Evolutionary conservation across 1,284 basidiomycete species (phyloP).

Genomic region (Papiliotrema fonsecae): DNA sequence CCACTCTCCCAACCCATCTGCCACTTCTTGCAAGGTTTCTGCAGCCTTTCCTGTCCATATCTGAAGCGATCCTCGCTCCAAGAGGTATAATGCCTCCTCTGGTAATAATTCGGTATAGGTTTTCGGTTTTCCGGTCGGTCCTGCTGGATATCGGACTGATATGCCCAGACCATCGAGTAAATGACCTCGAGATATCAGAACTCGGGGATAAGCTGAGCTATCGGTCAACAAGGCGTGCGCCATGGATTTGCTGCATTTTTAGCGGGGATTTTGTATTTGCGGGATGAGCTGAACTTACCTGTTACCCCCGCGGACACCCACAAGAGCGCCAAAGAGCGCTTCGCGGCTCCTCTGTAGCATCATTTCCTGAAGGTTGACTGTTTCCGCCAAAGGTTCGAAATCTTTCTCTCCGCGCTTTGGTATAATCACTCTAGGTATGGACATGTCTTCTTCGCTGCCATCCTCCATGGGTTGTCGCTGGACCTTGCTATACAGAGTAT

Average conservation of each 20-base stretch:
- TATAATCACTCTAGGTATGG: constrained; percentile 53
- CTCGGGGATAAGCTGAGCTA: constrained; percentile 50
- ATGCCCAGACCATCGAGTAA: constrained; percentile 75
- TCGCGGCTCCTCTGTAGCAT: constrained; percentile 73
- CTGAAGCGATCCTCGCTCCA: constrained; percentile 80
- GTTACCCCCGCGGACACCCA: constrained; percentile 65
- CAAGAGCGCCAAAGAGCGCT: constrained; percentile 79
- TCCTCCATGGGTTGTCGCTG: constrained; percentile 26
- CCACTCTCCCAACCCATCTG: constrained; percentile 28
- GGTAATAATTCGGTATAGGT: constrained; percentile 69
- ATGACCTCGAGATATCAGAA: constrained; percentile 67
- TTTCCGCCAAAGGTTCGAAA: constrained; percentile 71
- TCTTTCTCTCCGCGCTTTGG: constrained; percentile 94
- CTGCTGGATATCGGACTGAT: constrained; percentile 54
- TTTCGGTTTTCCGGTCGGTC: constrained; percentile 56
- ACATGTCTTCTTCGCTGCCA: constrained; percentile 5
- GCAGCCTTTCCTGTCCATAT: constrained; percentile 60
- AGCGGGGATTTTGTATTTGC: neutral
- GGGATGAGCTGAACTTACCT: constrained; percentile 53
- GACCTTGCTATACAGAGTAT: neutral
- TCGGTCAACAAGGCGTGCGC: constrained; percentile 44
- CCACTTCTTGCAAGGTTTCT: constrained; percentile 7
- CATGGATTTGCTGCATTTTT: constrained; percentile 41
- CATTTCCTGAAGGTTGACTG: constrained; percentile 60
- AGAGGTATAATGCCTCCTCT: constrained; percentile 87